Percentiles rank a stretch among this genome's conserved stretches.
phyloP scores from a whole-genome alignment of 768 basidiomycete genomes.

The Naganishia antarctica region DNA sequence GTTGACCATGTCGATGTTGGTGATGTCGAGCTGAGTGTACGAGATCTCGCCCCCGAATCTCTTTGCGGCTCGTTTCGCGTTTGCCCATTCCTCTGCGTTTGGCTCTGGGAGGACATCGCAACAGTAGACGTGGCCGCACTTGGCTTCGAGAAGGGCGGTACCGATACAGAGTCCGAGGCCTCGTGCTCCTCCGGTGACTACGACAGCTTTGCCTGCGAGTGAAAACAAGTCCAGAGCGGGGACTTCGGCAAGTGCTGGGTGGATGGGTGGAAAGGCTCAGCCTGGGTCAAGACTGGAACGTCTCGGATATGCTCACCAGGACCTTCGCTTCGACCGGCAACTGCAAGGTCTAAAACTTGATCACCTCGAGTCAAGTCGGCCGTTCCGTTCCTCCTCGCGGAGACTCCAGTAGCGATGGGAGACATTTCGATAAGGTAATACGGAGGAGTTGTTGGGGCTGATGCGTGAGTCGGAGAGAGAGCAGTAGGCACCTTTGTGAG shows the following conservation, averaged over 20 bases:
- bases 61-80: slow-evolving; percentile 22
- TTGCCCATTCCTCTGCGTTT: slow-evolving; percentile 32
- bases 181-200: slow-evolving; percentile 42
- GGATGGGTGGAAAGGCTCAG: not conserved
- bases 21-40: slow-evolving; percentile 28
- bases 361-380: slow-evolving; percentile 3
- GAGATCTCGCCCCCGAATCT: slow-evolving; percentile 20
- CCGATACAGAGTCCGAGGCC: slow-evolving; percentile 43
- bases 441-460: no score
- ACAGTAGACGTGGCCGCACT: slow-evolving; percentile 33
- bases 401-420: not conserved
- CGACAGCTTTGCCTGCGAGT: slow-evolving; percentile 33
- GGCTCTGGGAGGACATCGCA: slow-evolving; percentile 40
- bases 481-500: no score
- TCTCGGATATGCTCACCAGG: not conserved
- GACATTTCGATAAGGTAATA: not conserved
- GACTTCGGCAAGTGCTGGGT: slow-evolving; percentile 26
- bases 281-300: not conserved
- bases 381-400: not conserved
- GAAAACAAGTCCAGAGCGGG: slow-evolving; percentile 35
- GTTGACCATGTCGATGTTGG: slow-evolving; percentile 15
- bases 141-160: slow-evolving; percentile 38
- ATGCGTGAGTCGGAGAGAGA: no score
- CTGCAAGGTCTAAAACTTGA: slow-evolving; percentile 4
- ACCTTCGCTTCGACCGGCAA: not conserved